Conservation (phyloP, 2,329 filamentous ascomycete species). For the Cladobotryum protrusum region DNA sequence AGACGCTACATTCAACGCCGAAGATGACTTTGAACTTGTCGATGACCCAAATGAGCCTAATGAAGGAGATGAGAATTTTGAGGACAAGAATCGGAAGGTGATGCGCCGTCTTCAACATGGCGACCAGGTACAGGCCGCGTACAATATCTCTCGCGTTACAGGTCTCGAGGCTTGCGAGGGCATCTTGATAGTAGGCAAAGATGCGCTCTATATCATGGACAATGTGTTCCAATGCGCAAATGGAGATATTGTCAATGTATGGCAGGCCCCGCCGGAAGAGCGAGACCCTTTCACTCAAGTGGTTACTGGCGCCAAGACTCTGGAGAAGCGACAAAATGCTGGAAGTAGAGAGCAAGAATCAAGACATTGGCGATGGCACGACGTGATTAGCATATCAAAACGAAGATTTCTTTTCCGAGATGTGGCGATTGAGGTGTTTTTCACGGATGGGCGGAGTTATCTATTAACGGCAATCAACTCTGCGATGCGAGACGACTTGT, state of each 20-base stretch:
- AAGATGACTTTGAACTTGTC: conserved; percentile 94
- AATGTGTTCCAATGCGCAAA: conserved; percentile 93
- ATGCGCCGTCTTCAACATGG: conserved; percentile 88
- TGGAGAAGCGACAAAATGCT: conserved; percentile 55
- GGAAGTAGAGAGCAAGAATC: conserved; percentile 66
- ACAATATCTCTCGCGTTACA: conserved; percentile 90
- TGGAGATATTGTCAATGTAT: conserved; percentile 94
- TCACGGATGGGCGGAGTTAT: conserved; percentile 93
- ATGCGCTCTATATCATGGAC: conserved; percentile 88
- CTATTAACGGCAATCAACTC: conserved; percentile 78
- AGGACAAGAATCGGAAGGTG: conserved; percentile 97
- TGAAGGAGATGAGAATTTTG: conserved; percentile 69
- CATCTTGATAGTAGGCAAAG: conserved; percentile 86
- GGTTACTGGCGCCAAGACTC: conserved; percentile 62
- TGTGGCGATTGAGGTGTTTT: conserved; percentile 95
- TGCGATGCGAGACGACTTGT: conserved; percentile 70
- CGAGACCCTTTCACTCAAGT: conserved; percentile 93
- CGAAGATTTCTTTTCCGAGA: conserved; percentile 91
- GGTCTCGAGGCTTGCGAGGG: conserved; percentile 92
- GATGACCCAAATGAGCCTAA: conserved; percentile 84
- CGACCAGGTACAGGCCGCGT: conserved; percentile 87
- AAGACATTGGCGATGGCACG: conserved; percentile 87
- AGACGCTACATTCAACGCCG: conserved; percentile 37
- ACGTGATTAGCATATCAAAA: conserved; percentile 93
- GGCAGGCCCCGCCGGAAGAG: conserved; percentile 87